Evolutionary conservation across 176 grass and related monocot species (phyloP).

Genomic region (Rhynchospora tenuis): DNA sequence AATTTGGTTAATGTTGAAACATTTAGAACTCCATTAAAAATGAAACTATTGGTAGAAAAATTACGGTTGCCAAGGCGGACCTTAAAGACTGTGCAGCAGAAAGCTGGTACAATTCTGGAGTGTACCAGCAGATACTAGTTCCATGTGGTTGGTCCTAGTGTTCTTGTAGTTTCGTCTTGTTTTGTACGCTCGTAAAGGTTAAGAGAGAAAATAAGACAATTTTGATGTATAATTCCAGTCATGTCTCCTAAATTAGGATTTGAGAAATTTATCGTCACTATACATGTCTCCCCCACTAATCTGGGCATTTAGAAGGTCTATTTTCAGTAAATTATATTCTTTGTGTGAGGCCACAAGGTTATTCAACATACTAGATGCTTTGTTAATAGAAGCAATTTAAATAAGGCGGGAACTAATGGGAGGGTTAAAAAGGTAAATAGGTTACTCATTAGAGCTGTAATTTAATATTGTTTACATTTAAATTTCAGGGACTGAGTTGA

Average conservation of each 20-base stretch:
- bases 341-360: neutral
- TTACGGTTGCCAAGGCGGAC: neutral
- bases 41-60: neutral
- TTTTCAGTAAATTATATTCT: neutral
- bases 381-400: neutral
- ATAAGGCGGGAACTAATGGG: neutral
- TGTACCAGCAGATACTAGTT: neutral
- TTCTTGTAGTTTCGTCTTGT: constrained; percentile 1
- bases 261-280: neutral
- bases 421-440: constrained; percentile 20
- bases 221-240: neutral
- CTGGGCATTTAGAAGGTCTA: neutral
- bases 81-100: neutral
- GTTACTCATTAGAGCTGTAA: neutral
- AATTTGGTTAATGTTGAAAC: neutral
- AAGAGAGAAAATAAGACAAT: neutral
- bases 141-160: neutral
- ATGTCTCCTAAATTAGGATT: constrained; percentile 17
- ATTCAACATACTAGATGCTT: neutral
- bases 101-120: neutral
- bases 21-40: constrained; percentile 14
- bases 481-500: constrained; percentile 10
- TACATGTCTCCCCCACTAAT: neutral
- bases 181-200: neutral
- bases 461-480: neutral